Percentiles rank a stretch among this genome's conserved stretches.
Conservation (phyloP, 2,329 filamentous ascomycete genomes). For the Sporothrix humicola region DNA sequence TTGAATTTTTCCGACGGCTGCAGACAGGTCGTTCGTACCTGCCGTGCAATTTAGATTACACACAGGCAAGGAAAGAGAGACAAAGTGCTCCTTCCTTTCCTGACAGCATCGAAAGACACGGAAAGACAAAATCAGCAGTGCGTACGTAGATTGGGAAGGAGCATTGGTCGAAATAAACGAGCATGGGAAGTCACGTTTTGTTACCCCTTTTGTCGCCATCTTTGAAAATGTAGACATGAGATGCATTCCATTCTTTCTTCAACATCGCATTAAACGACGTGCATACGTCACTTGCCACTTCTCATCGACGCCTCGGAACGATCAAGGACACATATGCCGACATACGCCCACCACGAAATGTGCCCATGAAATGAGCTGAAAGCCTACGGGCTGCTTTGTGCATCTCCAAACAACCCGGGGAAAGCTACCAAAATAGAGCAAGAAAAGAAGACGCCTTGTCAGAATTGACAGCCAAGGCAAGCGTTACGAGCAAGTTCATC, state of each 20-base stretch:
- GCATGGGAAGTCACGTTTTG: not conserved
- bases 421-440: not conserved
- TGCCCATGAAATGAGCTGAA: constrained; percentile 10
- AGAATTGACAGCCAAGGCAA: not conserved
- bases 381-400: constrained; percentile 17
- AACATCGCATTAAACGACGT: not conserved
- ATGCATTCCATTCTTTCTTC: not conserved
- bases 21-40: constrained; percentile 22
- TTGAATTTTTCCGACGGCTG: constrained; percentile 21
- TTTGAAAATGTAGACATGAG: not conserved
- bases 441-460: not conserved
- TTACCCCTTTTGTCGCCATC: not conserved
- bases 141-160: constrained; percentile 14
- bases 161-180: not conserved
- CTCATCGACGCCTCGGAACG: not conserved
- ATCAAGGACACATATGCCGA: too few species aligned
- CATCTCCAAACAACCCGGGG: not conserved
- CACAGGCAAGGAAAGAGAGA: not conserved
- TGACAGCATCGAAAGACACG: constrained; percentile 3
- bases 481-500: not conserved
- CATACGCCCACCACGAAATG: not conserved
- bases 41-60: constrained; percentile 28
- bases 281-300: not conserved
- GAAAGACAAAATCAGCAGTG: not conserved
- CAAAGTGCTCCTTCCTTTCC: constrained; percentile 17